phyloP scores from a whole-genome alignment of 1,139 yeast genomes.

The Pneumocystis jirovecii region DNA sequence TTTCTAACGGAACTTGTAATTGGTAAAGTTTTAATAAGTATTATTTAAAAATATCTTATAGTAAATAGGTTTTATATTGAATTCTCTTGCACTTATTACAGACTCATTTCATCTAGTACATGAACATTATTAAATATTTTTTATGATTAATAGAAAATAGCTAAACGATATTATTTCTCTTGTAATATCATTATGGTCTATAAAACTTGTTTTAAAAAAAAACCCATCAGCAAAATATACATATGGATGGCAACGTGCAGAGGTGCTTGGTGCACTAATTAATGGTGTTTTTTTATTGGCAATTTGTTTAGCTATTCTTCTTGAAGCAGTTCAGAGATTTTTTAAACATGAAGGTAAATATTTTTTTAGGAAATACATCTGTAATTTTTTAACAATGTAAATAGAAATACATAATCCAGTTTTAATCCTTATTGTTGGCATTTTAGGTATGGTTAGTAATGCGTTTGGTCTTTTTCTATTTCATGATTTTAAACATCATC shows the following conservation, averaged over 20 bases:
- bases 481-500: conserved; percentile 34
- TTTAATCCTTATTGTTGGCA: conserved; percentile 66
- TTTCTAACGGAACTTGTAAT: conserved; percentile 73
- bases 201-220: conserved; percentile 25
- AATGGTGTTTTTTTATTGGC: conserved; percentile 90
- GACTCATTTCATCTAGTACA: conserved; percentile 83
- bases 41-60: neutral
- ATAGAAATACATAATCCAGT: conserved; percentile 47
- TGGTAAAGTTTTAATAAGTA: conserved; percentile 23
- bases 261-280: conserved; percentile 74
- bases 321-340: conserved; percentile 85
- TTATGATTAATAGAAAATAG: conserved; percentile 8
- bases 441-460: conserved; percentile 69
- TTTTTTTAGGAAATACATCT: neutral
- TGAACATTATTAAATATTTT: neutral
- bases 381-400: neutral
- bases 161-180: conserved; percentile 83
- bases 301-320: conserved; percentile 75
- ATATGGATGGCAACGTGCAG: conserved; percentile 85
- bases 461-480: conserved; percentile 69
- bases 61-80: conserved; percentile 47
- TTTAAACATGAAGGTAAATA: conserved; percentile 53
- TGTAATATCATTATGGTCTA: conserved; percentile 92
- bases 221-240: conserved; percentile 52
- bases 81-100: conserved; percentile 82